Evolutionary conservation across 176 grass and related monocot species (phyloP).

Genomic region (Hsuehochloa calcarea): DNA sequence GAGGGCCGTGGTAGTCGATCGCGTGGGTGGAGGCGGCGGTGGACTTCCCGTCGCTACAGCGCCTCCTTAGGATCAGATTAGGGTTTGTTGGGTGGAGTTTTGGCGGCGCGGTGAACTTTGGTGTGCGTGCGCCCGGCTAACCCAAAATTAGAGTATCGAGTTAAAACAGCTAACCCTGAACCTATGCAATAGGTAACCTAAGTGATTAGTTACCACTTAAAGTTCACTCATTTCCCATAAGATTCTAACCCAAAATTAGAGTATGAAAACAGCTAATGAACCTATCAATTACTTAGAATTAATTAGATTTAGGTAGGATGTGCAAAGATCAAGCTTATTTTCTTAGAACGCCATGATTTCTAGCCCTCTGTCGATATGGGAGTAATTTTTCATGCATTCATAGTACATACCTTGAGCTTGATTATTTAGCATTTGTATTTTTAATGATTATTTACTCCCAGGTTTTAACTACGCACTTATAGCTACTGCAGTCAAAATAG

Average conservation of each 20-base stretch:
- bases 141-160: too few species aligned
- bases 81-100: too few species aligned
- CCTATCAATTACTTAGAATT: not conserved
- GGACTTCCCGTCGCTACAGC: too few species aligned
- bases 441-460: not conserved
- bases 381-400: not conserved
- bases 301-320: not conserved
- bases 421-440: not conserved
- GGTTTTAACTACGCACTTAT: not conserved
- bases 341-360: not conserved
- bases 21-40: too few species aligned
- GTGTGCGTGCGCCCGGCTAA: too few species aligned
- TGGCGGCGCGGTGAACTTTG: too few species aligned
- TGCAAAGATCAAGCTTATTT: not conserved
- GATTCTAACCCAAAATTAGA: not conserved
- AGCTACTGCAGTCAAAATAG: constrained; percentile 29
- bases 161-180: too few species aligned
- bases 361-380: not conserved
- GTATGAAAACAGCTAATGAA: not conserved
- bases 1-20: too few species aligned
- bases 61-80: too few species aligned
- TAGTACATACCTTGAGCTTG: not conserved
- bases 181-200: not conserved
- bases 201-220: not conserved
- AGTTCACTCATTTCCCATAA: not conserved